Base-by-base conservation (phyloP, 2,329 filamentous ascomycete genomes). In the Pseudogymnoascus destructans region DNA sequence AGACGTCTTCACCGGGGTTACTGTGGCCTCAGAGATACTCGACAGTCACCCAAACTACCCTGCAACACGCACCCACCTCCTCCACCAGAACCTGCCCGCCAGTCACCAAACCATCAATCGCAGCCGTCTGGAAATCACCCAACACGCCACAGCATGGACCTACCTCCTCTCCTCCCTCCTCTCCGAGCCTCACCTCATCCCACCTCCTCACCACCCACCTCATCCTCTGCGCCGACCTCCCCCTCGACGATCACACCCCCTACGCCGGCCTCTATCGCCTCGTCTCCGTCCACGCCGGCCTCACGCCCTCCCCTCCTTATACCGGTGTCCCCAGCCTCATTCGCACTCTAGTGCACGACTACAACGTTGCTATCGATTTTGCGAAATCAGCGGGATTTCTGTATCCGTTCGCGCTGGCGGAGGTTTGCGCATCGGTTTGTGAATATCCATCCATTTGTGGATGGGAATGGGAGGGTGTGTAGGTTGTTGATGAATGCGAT, bases 401-500 rank as follows among this genome's bases (percentile, higher is more conserved):
- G 1, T 64, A 69, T 19, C 64, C 70, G 0, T 60, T 65, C 15
- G 61, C 61, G 0, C 59, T 72, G 0, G 66, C 66, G 15, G 65
- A 64, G 9, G 21, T 67, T 68, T 25, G 67, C 62, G 19, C 63
- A 71, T 11, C 40, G 63, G 2, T 70, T 74, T 23, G 67, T 73
- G 7, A 65, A 66, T 9, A 73, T 73, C 0, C 71, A 74, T 10
- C 73, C 70, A 0, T 74, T 74, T 23, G 64, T 66, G 4, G 71
- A 74, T 27, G 72, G 71, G 0, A 75, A 74, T 30, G 71, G 71
- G 0, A 60, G 71, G 2, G 67, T 68, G 60, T 72, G 70, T 32
- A 65, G 71, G 0, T 63, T 75, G 10, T 64, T 74, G 1, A 63
- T 73, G 0, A 74, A 73, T 13, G 65, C 65, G 0, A 64, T 75